Percentiles rank a stretch among this genome's conserved stretches.
These are phyloP conservation scores for Neopestalotiopsis sp. DNA, from an alignment of 2,329 filamentous ascomycete genomes.

Conservation along the genomic window DNA sequence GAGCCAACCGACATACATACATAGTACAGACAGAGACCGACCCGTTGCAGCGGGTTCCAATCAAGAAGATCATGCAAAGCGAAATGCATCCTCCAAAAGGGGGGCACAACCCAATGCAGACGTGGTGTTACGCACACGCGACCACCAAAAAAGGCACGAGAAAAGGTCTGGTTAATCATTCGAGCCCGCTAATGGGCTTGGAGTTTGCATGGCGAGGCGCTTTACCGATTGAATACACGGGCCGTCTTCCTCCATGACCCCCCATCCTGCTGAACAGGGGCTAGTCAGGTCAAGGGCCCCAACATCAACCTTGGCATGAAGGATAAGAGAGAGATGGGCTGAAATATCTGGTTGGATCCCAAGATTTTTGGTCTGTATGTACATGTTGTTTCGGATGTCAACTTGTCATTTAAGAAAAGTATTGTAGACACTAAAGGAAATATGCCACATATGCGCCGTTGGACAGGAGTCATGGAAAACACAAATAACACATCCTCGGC, in stretches of 20 bases:
- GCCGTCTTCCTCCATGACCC: constrained; percentile 13
- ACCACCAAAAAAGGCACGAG: background rate
- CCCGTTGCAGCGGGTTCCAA: constrained; percentile 7
- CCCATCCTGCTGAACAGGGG: constrained; percentile 9
- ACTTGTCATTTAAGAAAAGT: background rate
- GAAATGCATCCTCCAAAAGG: background rate
- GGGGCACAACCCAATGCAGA: background rate
- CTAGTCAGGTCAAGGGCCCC: background rate
- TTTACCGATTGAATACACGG: constrained; percentile 13
- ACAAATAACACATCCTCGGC: background rate
- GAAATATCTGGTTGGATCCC: background rate
- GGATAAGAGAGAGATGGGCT: too few species aligned
- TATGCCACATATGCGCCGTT: too few species aligned
- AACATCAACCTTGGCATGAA: background rate
- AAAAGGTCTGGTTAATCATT: background rate
- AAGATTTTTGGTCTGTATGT: background rate
- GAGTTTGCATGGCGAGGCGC: background rate
- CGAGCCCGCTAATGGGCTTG: constrained; percentile 1
- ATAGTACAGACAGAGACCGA: background rate
- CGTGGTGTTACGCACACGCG: background rate
- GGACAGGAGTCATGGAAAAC: too few species aligned
- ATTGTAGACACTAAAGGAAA: background rate
- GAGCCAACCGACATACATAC: background rate
- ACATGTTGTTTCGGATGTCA: background rate
- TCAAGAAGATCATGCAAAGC: constrained; percentile 7